A percentile compares a stretch with the other conserved stretches of the same genome.
Evolutionary conservation across 2,329 filamentous ascomycete genomes (phyloP).

Genomic region (Pleomassaria siparia): DNA sequence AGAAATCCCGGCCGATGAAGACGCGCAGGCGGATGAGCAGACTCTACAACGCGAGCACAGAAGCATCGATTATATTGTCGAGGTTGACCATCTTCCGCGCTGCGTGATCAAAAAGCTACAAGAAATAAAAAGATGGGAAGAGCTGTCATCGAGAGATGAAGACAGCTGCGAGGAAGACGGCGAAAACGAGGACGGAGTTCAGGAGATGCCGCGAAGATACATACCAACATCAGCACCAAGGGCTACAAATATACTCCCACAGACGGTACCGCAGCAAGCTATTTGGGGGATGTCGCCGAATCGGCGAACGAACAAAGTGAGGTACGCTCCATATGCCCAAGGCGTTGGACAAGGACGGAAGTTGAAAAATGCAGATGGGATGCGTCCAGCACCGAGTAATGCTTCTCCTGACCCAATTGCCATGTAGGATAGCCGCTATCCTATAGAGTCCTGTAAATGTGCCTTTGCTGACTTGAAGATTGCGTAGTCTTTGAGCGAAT

Average conservation of each 20-base stretch:
- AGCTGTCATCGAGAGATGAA: slow-evolving; percentile 3
- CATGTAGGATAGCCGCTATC: slow-evolving; percentile 16
- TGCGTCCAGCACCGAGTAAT: slow-evolving; percentile 25
- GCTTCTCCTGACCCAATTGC: slow-evolving; percentile 13
- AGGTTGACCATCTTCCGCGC: slow-evolving; percentile 23
- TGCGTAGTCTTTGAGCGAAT: slow-evolving; percentile 6
- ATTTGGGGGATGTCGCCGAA: slow-evolving; percentile 13
- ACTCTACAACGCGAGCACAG: background rate
- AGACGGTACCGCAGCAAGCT: slow-evolving; percentile 6
- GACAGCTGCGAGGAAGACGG: too few relatives aligned
- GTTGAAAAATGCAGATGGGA: slow-evolving; percentile 15
- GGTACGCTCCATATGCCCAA: slow-evolving; percentile 23
- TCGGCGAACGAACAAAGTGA: slow-evolving; percentile 15
- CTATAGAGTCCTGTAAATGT: slow-evolving; percentile 3
- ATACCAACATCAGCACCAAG: slow-evolving; percentile 18
- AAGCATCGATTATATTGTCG: slow-evolving; percentile 23
- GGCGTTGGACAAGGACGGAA: slow-evolving; percentile 7
- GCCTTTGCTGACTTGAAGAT: slow-evolving; percentile 8
- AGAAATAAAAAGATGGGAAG: background rate
- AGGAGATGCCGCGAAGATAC: slow-evolving; percentile 23
- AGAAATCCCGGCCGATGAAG: background rate
- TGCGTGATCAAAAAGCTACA: background rate
- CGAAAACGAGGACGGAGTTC: slow-evolving; percentile 5
- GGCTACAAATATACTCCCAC: slow-evolving; percentile 11
- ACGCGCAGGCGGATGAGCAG: background rate